Evolutionary conservation across 352 stramenopile species (phyloP).

Genomic region (Globisporangium cylindrosporum): DNA sequence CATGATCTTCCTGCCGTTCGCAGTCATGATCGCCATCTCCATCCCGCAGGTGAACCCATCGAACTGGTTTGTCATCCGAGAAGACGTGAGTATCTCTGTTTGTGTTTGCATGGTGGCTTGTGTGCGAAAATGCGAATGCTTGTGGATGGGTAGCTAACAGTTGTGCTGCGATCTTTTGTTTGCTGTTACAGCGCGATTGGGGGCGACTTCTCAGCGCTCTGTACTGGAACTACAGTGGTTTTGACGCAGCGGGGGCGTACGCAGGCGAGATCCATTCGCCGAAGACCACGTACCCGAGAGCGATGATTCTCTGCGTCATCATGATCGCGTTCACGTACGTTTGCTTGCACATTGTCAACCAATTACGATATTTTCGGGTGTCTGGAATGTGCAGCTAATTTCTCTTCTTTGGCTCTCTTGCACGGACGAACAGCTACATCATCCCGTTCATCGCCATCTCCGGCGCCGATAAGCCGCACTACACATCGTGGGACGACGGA

Average conservation of each 20-base stretch:
- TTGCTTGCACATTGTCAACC: background rate
- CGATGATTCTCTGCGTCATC: slow-evolving; percentile 75
- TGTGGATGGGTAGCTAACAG: background rate
- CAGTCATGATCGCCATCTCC: slow-evolving; percentile 45
- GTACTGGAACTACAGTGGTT: slow-evolving; percentile 86
- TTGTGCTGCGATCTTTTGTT: background rate
- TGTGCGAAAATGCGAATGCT: background rate
- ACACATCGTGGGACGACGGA: slow-evolving; percentile 70
- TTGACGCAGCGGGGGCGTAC: slow-evolving; percentile 69
- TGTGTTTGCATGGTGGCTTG: background rate
- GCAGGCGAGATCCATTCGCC: slow-evolving; percentile 71
- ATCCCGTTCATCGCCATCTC: slow-evolving; percentile 71
- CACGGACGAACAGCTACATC: slow-evolving; percentile 22
- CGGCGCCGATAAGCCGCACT: slow-evolving; percentile 67
- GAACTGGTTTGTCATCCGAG: slow-evolving; percentile 69
- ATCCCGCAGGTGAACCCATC: slow-evolving; percentile 57
- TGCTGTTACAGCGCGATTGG: slow-evolving; percentile 47
- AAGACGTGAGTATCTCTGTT: slow-evolving; percentile 33
- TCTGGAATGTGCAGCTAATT: background rate
- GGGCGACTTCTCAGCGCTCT: slow-evolving; percentile 58
- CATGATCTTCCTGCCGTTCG: slow-evolving; percentile 70
- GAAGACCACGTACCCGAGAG: slow-evolving; percentile 65
- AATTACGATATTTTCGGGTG: background rate
- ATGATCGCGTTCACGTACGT: slow-evolving; percentile 68
- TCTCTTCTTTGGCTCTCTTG: background rate